Evolutionary conservation across 2,329 filamentous ascomycete genomes (phyloP), one percentile per base, ranked within the genome.

Genomic region (Hirsutella minnesotensis): DNA sequence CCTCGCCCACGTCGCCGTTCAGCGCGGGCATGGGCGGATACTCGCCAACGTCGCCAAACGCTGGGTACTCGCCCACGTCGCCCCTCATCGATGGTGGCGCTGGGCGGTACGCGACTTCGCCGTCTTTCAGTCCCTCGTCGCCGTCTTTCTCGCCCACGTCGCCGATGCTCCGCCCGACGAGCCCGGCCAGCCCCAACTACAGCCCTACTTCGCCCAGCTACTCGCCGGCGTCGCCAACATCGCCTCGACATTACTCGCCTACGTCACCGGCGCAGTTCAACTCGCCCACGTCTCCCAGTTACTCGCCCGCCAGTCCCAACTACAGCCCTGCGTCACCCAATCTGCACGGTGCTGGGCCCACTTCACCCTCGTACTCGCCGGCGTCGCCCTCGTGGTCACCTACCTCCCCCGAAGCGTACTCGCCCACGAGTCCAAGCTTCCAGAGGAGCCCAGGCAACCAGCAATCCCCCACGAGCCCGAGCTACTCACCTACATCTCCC

Each of bases 321-420:
- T 86, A 86, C 64, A 83, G 78, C 55, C 81, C 80, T n/a, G 77
- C 79, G 3, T 81, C 75, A 41, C 80, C 70, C 51, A 76, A 70
- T 56, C 62, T 73, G 41, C 61, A 64, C 40, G 60, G 56, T 2
- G 58, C 51, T 24, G 60, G 60, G n/a, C 51, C 70, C 10, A 69
- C 75, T 27, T 73, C 78, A 48, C 77, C 71, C n/a, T 72, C 70
- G 4, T 83, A 82, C 62, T 77, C 73, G 27, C 82, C 83, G 38
- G 79, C 79, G 12, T 86, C 83, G 40, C 83, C 83, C n/a, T 77
- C 73, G 20, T 89, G 85, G 68, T 88, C 84, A 44, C 84, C 86
- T 3, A 85, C 83, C 7, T 88, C 83, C 34, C 75, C 75, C 12
- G 69, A 71, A 47, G 68, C 70, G 3, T 81, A 81, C 63, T 80